Percentiles rank a stretch among this genome's conserved stretches.
These are phyloP conservation scores for Lactarius hatsudake DNA, from an alignment of 768 basidiomycete species.

Conservation along the genomic window DNA sequence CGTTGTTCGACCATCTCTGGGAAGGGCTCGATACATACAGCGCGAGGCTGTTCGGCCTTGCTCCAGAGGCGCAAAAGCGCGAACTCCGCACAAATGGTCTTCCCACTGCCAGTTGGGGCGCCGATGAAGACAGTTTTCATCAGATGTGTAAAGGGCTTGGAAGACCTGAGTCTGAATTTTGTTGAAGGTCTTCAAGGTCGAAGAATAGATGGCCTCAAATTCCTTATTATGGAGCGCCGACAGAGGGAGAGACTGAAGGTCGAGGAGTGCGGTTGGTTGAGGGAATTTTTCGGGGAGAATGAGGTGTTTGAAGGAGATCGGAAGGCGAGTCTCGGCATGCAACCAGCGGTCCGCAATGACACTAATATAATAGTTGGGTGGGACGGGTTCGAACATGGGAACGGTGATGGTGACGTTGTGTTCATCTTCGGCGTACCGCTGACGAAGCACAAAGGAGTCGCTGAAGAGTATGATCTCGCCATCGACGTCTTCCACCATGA, in stretches of 20 bases:
- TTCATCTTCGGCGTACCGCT: constrained; percentile 89
- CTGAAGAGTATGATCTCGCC: constrained; percentile 96
- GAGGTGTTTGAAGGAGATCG: constrained; percentile 96
- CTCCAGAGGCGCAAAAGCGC: constrained; percentile 95
- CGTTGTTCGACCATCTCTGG: constrained; percentile 96
- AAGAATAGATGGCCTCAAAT: constrained; percentile 83
- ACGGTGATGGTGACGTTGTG: constrained; percentile 94
- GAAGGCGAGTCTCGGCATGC: constrained; percentile 90
- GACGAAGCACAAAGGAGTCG: constrained; percentile 87
- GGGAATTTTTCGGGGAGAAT: constrained; percentile 98
- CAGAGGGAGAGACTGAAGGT: constrained; percentile 86
- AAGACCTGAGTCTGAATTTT: constrained; percentile 99
- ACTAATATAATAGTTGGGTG: constrained; percentile 97
- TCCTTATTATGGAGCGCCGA: constrained; percentile 92
- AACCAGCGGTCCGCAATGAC: constrained; percentile 94
- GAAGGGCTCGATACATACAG: constrained; percentile 94
- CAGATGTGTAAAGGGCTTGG: constrained; percentile 93
- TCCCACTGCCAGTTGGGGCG: constrained; percentile 94
- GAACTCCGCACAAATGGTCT: constrained; percentile 97
- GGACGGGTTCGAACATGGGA: constrained; percentile 95
- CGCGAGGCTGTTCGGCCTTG: constrained; percentile 73
- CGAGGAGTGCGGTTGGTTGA: constrained; percentile 85
- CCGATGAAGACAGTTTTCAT: constrained; percentile 97
- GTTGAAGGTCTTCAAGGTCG: constrained; percentile 84
- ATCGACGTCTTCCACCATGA: constrained; percentile 95